These are phyloP conservation scores for Fusarium longipes DNA, from an alignment of 2,329 filamentous ascomycete species.

Conservation along the genomic window DNA sequence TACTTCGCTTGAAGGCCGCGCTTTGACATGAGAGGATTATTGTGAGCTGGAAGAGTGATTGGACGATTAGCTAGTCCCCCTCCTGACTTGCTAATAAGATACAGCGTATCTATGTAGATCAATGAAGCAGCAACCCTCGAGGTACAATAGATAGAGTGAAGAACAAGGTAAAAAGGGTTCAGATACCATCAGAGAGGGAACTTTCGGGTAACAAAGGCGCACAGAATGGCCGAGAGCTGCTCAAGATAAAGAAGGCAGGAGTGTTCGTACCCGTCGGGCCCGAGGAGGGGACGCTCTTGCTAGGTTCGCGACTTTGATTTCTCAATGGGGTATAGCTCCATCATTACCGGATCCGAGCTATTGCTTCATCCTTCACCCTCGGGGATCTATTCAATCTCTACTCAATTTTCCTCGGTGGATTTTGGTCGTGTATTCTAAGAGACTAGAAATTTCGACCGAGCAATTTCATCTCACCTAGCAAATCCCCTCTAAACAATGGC, in stretches of 20 bases:
- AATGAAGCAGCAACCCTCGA: neutral
- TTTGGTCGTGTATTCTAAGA: neutral
- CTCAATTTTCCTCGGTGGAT: constrained; percentile 7
- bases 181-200: neutral
- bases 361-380: constrained; percentile 13
- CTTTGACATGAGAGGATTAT: constrained; percentile 8
- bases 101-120: neutral
- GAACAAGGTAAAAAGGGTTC: neutral
- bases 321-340: constrained; percentile 38
- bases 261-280: constrained; percentile 41
- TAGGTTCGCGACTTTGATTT: constrained; percentile 9
- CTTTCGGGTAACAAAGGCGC: constrained; percentile 12
- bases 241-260: constrained; percentile 12
- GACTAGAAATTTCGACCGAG: constrained; percentile 2
- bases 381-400: constrained; percentile 18
- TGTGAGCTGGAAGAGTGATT: neutral
- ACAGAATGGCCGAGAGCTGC: constrained; percentile 16
- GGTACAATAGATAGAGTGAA: neutral
- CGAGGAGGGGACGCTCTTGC: constrained; percentile 32
- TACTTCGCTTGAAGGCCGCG: constrained; percentile 19
- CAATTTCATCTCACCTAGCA: neutral
- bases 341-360: constrained; percentile 37
- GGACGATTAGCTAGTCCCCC: constrained; percentile 5
- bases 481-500: constrained; percentile 5
- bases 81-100: neutral